These are phyloP conservation scores for Pseudozyma tsukubaensis DNA, from an alignment of 1,284 basidiomycete genomes.

Conservation along the genomic window DNA sequence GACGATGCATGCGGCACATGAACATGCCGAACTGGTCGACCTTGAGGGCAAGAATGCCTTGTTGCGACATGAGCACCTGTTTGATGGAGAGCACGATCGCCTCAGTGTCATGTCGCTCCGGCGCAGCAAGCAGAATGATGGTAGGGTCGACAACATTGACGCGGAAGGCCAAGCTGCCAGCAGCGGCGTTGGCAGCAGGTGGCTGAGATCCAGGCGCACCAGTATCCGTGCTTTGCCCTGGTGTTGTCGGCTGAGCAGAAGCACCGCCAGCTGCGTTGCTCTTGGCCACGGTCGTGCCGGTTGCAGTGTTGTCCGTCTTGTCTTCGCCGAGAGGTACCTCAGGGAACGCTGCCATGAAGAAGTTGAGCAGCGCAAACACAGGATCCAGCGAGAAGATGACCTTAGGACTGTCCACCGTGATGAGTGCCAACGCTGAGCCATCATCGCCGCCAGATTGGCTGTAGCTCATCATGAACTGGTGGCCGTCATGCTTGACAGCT, in stretches of 20 bases:
- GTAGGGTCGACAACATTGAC: conserved; percentile 92
- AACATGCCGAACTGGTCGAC: conserved; percentile 92
- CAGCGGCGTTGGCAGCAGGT: conserved; percentile 3
- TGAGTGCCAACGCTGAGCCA: conserved; percentile 78
- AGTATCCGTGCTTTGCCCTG: not conserved
- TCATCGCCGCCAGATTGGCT: conserved; percentile 76
- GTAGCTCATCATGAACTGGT: conserved; percentile 95
- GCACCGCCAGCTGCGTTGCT: conserved; percentile 3
- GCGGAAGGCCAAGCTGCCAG: conserved; percentile 74
- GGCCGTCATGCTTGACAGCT: conserved; percentile 85
- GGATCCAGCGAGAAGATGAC: conserved; percentile 95
- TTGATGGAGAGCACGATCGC: conserved; percentile 87
- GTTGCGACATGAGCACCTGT: conserved; percentile 90
- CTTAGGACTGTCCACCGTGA: conserved; percentile 92
- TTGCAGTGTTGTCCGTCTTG: not conserved
- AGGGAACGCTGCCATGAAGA: conserved; percentile 79
- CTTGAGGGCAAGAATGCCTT: conserved; percentile 86
- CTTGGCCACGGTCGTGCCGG: conserved; percentile 10
- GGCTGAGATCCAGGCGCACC: conserved; percentile 4
- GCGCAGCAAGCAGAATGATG: conserved; percentile 88
- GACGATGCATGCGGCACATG: conserved; percentile 84
- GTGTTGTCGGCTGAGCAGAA: not conserved
- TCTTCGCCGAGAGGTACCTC: conserved; percentile 11
- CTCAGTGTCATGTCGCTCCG: conserved; percentile 82
- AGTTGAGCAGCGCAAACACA: conserved; percentile 86